These are phyloP conservation scores for Raphanus raphanistrum DNA, from an alignment of 345 rosid species.

Conservation along the genomic window DNA sequence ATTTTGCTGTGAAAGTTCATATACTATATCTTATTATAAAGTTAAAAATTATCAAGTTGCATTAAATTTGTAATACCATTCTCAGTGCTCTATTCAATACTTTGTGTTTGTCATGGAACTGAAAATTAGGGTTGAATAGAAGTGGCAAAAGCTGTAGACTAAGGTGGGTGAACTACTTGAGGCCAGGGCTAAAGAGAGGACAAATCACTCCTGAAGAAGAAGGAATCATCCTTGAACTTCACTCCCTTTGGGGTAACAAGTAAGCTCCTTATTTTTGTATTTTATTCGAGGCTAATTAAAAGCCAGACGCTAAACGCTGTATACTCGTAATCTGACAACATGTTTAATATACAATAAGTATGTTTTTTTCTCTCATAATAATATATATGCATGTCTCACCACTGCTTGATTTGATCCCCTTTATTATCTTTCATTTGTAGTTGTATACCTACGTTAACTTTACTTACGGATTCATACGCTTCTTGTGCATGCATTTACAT, in stretches of 20 bases:
- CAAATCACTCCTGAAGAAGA: slow-evolving; percentile 84
- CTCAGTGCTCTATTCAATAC: neutral
- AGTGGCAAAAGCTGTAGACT: slow-evolving; percentile 89
- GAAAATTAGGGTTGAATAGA: slow-evolving; percentile 62
- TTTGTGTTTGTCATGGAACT: neutral
- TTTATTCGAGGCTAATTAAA: neutral
- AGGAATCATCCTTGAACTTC: slow-evolving; percentile 78
- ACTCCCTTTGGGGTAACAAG: slow-evolving; percentile 92
- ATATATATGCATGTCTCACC: neutral
- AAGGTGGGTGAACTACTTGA: slow-evolving; percentile 90
- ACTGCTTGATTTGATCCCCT: neutral
- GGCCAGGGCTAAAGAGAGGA: slow-evolving; percentile 90
- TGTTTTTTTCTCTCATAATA: neutral
- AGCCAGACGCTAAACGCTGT: neutral
- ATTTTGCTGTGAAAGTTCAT: neutral
- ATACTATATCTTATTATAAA: slow-evolving; percentile 9
- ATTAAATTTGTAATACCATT: slow-evolving; percentile 6
- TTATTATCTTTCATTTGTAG: neutral
- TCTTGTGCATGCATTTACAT: neutral
- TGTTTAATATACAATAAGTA: neutral
- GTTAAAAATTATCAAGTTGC: slow-evolving; percentile 15
- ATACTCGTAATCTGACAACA: neutral
- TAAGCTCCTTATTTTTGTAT: slow-evolving; percentile 23
- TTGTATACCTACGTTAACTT: neutral
- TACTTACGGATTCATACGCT: neutral